Evolutionary conservation across 768 basidiomycete species (phyloP).

Genomic region (Pholiota molesta): DNA sequence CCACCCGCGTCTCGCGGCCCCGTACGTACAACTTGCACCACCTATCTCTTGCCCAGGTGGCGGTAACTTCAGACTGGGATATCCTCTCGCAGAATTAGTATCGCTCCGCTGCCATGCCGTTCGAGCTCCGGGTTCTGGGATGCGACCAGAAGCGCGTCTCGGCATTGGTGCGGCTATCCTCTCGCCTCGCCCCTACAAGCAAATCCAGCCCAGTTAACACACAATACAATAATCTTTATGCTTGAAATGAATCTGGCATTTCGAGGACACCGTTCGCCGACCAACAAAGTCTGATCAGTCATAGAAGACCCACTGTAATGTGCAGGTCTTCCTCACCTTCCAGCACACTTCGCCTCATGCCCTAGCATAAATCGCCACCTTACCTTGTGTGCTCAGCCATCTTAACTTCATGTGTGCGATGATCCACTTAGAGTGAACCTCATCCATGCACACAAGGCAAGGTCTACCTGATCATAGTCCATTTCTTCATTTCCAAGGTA

Average conservation of each 20-base stretch:
- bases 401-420: too few species aligned
- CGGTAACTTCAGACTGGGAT: too few species aligned
- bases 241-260: constrained; percentile 4
- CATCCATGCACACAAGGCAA: not conserved
- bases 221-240: constrained; percentile 12
- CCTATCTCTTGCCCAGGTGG: too few species aligned
- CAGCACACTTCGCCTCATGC: constrained; percentile 18
- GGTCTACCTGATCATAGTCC: not conserved
- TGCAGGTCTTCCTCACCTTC: constrained; percentile 1
- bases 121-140: too few species aligned
- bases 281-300: constrained; percentile 13
- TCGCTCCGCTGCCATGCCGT: constrained; percentile 1
- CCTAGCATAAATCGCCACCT: constrained; percentile 13
- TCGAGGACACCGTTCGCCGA: constrained; percentile 2
- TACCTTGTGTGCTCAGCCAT: not conserved
- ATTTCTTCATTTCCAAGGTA: too few species aligned
- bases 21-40: too few species aligned
- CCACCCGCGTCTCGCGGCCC: too few species aligned
- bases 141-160: not conserved
- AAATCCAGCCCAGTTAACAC: not conserved
- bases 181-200: too few species aligned
- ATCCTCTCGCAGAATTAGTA: too few species aligned
- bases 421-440: too few species aligned
- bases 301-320: constrained; percentile 10
- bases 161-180: constrained; percentile 15